Evolutionary conservation across 306 rosid species (phyloP).

Genomic region (Gynostemma pentaphyllum): DNA sequence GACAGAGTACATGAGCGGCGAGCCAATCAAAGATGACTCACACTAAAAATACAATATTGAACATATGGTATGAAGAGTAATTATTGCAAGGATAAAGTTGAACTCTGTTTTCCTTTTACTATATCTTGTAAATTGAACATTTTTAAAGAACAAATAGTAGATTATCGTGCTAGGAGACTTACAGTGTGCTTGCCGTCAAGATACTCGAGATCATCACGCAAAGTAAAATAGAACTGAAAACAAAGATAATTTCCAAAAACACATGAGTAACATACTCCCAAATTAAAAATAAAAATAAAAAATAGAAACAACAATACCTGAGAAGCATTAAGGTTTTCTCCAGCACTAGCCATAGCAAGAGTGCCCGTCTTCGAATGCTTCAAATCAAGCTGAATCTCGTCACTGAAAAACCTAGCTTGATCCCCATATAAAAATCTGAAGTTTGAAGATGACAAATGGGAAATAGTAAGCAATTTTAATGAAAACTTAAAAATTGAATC

Average conservation of each 20-base stretch:
- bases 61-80: neutral
- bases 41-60: neutral
- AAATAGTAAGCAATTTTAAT: neutral
- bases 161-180: slow-evolving; percentile 22
- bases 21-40: neutral
- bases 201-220: slow-evolving; percentile 90
- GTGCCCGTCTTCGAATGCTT: slow-evolving; percentile 90
- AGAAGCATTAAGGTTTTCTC: slow-evolving; percentile 94
- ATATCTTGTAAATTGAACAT: neutral
- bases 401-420: slow-evolving; percentile 84
- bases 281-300: neutral
- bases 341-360: slow-evolving; percentile 93
- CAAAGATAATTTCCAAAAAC: neutral
- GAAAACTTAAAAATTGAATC: neutral
- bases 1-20: neutral
- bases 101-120: neutral
- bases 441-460: neutral
- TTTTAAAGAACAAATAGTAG: neutral
- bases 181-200: slow-evolving; percentile 90
- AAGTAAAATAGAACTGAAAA: slow-evolving; percentile 71
- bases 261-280: neutral
- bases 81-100: neutral
- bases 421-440: slow-evolving; percentile 86
- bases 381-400: slow-evolving; percentile 75
- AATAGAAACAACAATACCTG: slow-evolving; percentile 37